Conservation (phyloP, 441 rosid species). For the Populus trichocarpa region DNA sequence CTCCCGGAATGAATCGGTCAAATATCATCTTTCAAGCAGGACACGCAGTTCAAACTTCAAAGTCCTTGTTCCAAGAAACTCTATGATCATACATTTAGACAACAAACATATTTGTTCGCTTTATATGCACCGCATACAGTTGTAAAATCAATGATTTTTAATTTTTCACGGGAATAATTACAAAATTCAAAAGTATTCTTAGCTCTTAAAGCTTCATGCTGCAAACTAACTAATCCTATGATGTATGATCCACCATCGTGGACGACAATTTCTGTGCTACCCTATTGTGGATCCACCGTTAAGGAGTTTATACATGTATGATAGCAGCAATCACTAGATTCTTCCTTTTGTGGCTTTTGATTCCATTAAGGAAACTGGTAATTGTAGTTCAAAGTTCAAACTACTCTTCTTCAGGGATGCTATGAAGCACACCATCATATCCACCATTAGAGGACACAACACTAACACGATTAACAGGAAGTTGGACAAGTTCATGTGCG, state of each 20-base stretch:
- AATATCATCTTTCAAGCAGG: neutral
- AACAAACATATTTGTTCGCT: neutral
- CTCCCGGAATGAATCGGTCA: neutral
- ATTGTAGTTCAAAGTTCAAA: neutral
- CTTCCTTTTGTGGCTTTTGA: neutral
- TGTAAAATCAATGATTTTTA: neutral
- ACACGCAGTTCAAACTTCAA: neutral
- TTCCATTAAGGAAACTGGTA: neutral
- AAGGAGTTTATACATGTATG: neutral
- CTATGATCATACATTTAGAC: neutral
- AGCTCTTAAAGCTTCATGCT: neutral
- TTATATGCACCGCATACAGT: neutral
- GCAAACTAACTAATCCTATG: neutral
- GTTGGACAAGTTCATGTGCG: slow-evolving; percentile 25
- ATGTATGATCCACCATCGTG: neutral
- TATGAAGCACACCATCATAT: neutral
- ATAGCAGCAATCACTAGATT: neutral
- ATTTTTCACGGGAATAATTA: neutral
- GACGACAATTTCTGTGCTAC: neutral
- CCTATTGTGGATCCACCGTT: neutral
- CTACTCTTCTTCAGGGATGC: slow-evolving; percentile 32
- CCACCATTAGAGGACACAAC: slow-evolving; percentile 3
- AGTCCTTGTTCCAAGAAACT: neutral
- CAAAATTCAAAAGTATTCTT: neutral
- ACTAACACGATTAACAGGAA: neutral